Evolutionary conservation across 1,139 yeast genomes (phyloP), one percentile per base, ranked within the genome.

Genomic region (Blastobotrys arbuscula): DNA sequence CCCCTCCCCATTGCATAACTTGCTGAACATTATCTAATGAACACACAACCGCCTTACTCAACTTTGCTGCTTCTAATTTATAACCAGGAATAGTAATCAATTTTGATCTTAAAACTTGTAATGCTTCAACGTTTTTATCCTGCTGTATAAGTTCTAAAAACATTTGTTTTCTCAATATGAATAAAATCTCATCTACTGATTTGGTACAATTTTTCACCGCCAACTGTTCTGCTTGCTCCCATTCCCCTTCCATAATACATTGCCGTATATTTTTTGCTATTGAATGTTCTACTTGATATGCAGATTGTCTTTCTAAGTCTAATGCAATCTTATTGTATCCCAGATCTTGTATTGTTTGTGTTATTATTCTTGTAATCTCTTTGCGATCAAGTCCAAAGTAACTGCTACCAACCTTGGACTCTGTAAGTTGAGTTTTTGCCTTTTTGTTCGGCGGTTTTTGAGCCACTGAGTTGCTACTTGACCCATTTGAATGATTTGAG

Each of bases 341-440:
- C 50, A 78, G 53, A 51, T 77, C 82, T 36, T 64, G 61, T 44
- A 78, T 60, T 1, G 79, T 65, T 54, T 77, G 81, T 30, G 77
- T 71, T 34, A 78, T 57, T 23, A 78, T 62, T 44, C 79, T 68
- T 1, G 79, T 71, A 12, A 77, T 67, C 57, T 78, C 81, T 15
- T 59, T 60, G 39, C 63, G 67, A 54, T 69, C 65, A 28, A 68
- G 62, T 15, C 66, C 67, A 37, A 48, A 45, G 36, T 44, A 48
- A 20, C 21, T 28, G 5, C 9, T 28, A 18, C 10, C 6, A 10
- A 33, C 9, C 20, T 12, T 12, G 20, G 12, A 4, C 20, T 24
- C 28, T 6, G 13, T 9, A 24, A 13, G 18, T 40, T 40, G 36
- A 19, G 6, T 28, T 15, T n/a, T n/a, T n/a, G n/a, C n/a, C n/a